Base-by-base conservation (phyloP, 2,329 filamentous ascomycete genomes). In the Aspergillus sp. region DNA sequence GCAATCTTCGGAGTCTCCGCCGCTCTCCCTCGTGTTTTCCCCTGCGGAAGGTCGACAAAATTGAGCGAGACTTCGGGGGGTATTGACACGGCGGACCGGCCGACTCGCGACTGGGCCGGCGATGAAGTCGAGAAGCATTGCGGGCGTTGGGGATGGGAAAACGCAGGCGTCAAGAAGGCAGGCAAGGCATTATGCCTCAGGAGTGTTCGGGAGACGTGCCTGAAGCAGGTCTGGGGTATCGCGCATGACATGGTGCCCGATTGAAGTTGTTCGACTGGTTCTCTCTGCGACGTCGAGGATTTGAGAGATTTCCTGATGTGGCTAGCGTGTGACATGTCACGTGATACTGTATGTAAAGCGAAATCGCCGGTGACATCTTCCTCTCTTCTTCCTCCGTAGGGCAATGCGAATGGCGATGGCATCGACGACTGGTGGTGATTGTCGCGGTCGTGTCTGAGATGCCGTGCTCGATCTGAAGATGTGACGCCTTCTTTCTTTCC, bases 41-140 rank as follows among this genome's bases (percentile, higher is more conserved):
- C 68, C 52, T 58, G 63, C 3, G 78, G 74, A 38, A 86, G 73
- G 39, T 82, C 72, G 36, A 88, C 64, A 8, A 75, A 66, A 26
- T 62, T 65, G 42, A 98, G 69, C 32, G 81, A 81, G 36, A 98
- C 91, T 42, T 85, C 83, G 0, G 83, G 80, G 1, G 89, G 89
- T 19, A 94, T 71, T 34, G 84, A 79, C 33, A 94, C 74, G 15
- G 83, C 75, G 39, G 82, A 82, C 48, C 78, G 74, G 48, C 91
- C 91, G 41, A 98, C 81, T 69, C 95, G 91, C 27, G 89, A 95
- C 36, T 69, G 64, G 47, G 71, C 69, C 54, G 64, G 61, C 33
- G 75, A 56, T 26, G 84, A 81, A 26, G 77, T 79, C 35, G 83
- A 88, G 68, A 95, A 95, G 41, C 64, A 63, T 52, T 72, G 68